A percentile compares a stretch with the other conserved stretches of the same genome.
These are phyloP conservation scores for Mucor velutinosus DNA, from an alignment of 371 early-diverging fungal species.

Conservation along the genomic window DNA sequence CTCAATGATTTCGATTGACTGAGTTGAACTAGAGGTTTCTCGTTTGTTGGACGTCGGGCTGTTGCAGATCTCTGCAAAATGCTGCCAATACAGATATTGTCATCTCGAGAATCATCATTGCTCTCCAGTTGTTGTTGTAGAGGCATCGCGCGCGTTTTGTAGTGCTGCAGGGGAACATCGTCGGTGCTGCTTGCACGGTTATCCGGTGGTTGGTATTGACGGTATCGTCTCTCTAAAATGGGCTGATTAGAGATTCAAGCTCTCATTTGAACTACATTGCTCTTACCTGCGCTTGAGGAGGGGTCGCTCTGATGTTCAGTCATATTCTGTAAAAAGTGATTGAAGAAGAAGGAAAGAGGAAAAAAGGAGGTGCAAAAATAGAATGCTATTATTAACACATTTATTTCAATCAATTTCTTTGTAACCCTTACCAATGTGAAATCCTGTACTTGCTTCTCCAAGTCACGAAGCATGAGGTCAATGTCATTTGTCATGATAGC, in stretches of 20 bases:
- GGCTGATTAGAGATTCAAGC: not conserved
- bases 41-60: slow-evolving; percentile 13
- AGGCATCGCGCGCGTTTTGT: slow-evolving; percentile 17
- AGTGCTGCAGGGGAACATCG: slow-evolving; percentile 24
- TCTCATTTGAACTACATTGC: not conserved
- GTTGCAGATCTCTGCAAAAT: slow-evolving; percentile 28
- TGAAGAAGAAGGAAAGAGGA: not conserved
- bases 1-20: slow-evolving; percentile 22
- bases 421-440: slow-evolving; percentile 38
- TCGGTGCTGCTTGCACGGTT: slow-evolving; percentile 10
- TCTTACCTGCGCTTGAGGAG: not conserved
- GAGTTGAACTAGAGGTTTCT: slow-evolving; percentile 3
- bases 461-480: slow-evolving; percentile 36
- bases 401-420: not conserved
- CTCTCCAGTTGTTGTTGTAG: not conserved
- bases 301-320: not conserved
- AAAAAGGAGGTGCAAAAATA: slow-evolving; percentile 6
- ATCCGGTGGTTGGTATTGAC: not conserved
- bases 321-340: slow-evolving; percentile 3
- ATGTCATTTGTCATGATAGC: slow-evolving; percentile 27
- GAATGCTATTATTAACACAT: not conserved
- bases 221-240: slow-evolving; percentile 8
- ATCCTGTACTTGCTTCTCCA: slow-evolving; percentile 48
- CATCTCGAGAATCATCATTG: slow-evolving; percentile 32
- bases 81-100: slow-evolving; percentile 32